Base-by-base conservation (phyloP, 805 yeast genomes). In the Metschnikowia gelsemii region DNA sequence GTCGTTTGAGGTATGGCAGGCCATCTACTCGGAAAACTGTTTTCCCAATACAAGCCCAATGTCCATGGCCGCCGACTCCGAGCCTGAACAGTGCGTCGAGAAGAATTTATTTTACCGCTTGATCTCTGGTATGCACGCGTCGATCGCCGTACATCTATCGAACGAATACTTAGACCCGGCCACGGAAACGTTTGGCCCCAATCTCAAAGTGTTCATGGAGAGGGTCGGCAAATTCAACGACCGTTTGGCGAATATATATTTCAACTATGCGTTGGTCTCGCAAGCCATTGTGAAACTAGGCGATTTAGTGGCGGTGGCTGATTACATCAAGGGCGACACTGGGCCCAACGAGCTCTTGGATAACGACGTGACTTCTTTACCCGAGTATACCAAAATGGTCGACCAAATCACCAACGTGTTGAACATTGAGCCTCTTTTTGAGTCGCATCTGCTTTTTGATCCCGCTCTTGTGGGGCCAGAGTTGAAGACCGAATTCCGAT, bases 71-170 rank as follows among this genome's bases (percentile, higher is more conserved):
- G 62, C 60, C 1, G 65, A 59, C 27, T 54, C 54, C n/a, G 57
- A 51, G 49, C 63, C 72, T 52, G 63, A 71, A 62, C 52, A 73
- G 63, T 90, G 96, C 59, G 66, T 83, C 32, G 98, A 95, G 55
- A 91, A 91, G 66, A 81, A 87, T 49, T 80, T 90, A 28, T 93
- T 93, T 55, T 93, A 84, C 65, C 78, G 93, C 51, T 66, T 93
- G 39, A 74, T 93, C 17, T 83, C 93, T 20, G 99, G 99, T 1
- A 78, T 93, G 84, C 99, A 93, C 59, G 88, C 96, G 2, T 87
- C 96, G 2, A 88, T 93, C 47, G 91, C 95, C 5, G 89, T 95
- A 1, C 99, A 93, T 64, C 71, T 93, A 46, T 79, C 95, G 13
- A 86, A 85, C 58, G 97, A 91, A 57, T 77, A 86, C 60, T 58